These are phyloP conservation scores for Emmonsia crescens DNA, from an alignment of 2,329 filamentous ascomycete genomes.

Conservation along the genomic window DNA sequence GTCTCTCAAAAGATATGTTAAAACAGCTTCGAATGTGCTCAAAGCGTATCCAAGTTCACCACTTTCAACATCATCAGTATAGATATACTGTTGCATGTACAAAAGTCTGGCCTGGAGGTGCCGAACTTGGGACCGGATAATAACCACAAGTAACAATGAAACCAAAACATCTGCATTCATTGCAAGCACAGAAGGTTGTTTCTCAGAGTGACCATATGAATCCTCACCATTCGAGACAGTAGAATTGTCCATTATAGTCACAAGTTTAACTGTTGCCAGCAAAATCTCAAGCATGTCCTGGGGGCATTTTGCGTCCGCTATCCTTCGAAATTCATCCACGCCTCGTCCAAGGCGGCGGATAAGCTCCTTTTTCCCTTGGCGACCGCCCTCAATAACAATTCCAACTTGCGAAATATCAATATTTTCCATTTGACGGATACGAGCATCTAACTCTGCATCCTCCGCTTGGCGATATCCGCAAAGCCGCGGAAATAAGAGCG, in stretches of 20 bases:
- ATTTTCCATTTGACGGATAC: conserved; percentile 85
- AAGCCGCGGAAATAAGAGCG: conserved; percentile 70
- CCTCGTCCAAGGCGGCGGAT: conserved; percentile 64
- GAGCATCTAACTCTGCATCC: conserved; percentile 76
- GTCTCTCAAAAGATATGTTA: conserved; percentile 76
- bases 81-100: conserved; percentile 98
- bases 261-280: conserved; percentile 68
- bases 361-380: conserved; percentile 68
- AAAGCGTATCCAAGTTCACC: conserved; percentile 93
- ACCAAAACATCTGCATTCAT: conserved; percentile 87
- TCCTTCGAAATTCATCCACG: conserved; percentile 81
- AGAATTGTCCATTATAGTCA: conserved; percentile 56
- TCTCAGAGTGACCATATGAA: conserved; percentile 37
- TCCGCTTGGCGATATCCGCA: conserved; percentile 67
- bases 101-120: conserved; percentile 77
- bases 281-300: conserved; percentile 82
- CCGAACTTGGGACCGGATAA: conserved; percentile 79
- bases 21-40: conserved; percentile 88
- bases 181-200: conserved; percentile 46
- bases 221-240: conserved; percentile 23
- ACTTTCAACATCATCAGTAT: conserved; percentile 92
- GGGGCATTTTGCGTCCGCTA: conserved; percentile 64
- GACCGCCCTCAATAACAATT: conserved; percentile 70
- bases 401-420: conserved; percentile 93
- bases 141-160: conserved; percentile 78